Evolutionary conservation across 208 protist species (phyloP), one percentile per base, ranked within the genome.

Genomic region (Balamuthia mandrillaris): DNA sequence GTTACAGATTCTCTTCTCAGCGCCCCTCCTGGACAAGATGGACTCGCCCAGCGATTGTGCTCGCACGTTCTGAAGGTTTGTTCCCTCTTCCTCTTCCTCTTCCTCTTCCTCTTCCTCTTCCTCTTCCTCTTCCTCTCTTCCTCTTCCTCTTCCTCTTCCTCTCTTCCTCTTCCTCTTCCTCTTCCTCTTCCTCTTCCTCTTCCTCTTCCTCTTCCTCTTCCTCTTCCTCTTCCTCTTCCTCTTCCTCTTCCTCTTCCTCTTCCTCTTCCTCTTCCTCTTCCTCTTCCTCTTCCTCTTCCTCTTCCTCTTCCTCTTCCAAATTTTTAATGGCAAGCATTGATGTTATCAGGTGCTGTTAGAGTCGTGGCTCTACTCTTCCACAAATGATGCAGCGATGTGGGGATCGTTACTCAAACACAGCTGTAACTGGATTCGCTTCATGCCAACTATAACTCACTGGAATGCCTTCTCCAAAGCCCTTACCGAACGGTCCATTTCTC

Each of bases 291-390:
- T n/a, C n/a, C n/a, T n/a, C n/a, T n/a, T n/a, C n/a, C n/a, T n/a
- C n/a, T n/a, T n/a, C n/a, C n/a, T n/a, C n/a, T n/a, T n/a, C n/a
- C n/a, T n/a, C n/a, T n/a, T n/a, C n/a, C n/a, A n/a, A n/a, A n/a
- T n/a, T n/a, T n/a, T n/a, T n/a, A n/a, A n/a, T n/a, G n/a, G n/a
- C n/a, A n/a, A n/a, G n/a, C n/a, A n/a, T n/a, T 0, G 52, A 27
- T n/a, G 0, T 7, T 21, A 2, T n/a, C n/a, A 63, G 61, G 65
- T 74, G 10, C 45, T 86, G 27, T 85, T 88, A 68, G 81, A 88
- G 33, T 29, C 58, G 33, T 88, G 86, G 86, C 86, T 88, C 41
- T 83, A 87, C 65, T 61, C 86, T 29, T 88, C 60, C 2, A 70
- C 49, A 2, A 51, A 44, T 49, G 85, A 61, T 24, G 54, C 56